Evolutionary conservation across 495 filamentous ascomycete species (phyloP), one percentile per base, ranked within the genome.

Genomic region (Parachaetomium inaequale): DNA sequence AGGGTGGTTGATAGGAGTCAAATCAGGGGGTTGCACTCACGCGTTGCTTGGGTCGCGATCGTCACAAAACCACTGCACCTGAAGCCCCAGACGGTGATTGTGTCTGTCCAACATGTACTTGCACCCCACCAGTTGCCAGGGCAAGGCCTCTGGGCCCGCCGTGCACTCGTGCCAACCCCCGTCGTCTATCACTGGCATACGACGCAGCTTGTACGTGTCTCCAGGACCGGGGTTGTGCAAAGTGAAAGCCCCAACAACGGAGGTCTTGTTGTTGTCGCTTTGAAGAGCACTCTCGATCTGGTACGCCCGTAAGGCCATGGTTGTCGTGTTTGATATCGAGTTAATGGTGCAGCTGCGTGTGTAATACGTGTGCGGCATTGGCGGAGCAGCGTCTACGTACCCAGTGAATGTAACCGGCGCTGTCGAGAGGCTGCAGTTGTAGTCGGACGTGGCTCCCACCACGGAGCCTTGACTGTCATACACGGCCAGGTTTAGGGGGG

Each of bases 351-450:
- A 50, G 15, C 47, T 50, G 10, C 26, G 47, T 14, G 26, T 17
- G 15, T 50, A 50, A 23, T 50, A 50, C 2, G 47, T 50, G 14
- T 50, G 47, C 3, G 47, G 47, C 15, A 50, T 31, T 0, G 23
- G 47, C 2, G 47, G 47, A 4, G 26, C 25, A 4, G 6, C 15
- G n/a, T 28, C 47, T 3, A 28, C 11, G 15, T 50, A 50, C 3
- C 47, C 47, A 7, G 47, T 29, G 8, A 50, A 31, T 17, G 47
- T n/a, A 17, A n/a, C 14, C 15, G 47, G 47, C 26, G 26, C 17
- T n/a, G 47, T 50, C 26, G 26, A 17, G 15, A 50, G 26, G n/a
- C 47, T 50, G 47, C 47, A 50, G 26, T 50, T 50, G 47, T 50
- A 50, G 26, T 50, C 47, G 47, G 47, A 50, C 25, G 26, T 7